Percentiles rank a stretch among this genome's conserved stretches.
Evolutionary conservation across 345 rosid genomes (phyloP).

Genomic region (Populus deltoides): DNA sequence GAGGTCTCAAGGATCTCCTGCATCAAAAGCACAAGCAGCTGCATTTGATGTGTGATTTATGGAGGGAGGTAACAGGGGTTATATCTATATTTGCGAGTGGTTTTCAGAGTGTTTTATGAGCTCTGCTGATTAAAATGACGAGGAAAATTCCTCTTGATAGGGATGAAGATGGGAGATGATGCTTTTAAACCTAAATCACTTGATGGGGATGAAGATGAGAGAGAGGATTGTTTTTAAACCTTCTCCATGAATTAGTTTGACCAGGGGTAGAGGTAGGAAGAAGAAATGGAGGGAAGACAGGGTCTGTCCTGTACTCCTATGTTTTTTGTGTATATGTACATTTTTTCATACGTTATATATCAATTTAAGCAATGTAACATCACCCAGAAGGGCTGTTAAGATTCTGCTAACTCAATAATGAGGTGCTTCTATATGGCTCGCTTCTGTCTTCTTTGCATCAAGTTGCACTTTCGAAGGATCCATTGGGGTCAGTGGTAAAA

Average conservation of each 20-base stretch:
- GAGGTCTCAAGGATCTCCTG: constrained; percentile 18
- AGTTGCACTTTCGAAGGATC: no score
- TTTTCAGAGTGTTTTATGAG: constrained; percentile 5
- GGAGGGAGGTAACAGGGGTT: not conserved
- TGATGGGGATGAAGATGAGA: no score
- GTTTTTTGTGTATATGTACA: constrained; percentile 12
- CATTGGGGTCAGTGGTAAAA: no score
- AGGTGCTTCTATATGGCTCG: no score
- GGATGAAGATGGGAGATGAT: constrained; percentile 15
- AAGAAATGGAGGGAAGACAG: not conserved
- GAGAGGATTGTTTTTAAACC: no score
- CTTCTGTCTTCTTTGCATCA: no score
- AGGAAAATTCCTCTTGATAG: constrained; percentile 12
- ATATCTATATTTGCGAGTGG: not conserved
- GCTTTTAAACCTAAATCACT: constrained; percentile 14
- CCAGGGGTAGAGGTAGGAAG: no score
- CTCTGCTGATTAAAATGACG: constrained; percentile 16
- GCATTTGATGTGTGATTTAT: constrained; percentile 23
- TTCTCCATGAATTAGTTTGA: no score
- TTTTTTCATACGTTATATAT: constrained; percentile 4
- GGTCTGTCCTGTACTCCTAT: not conserved
- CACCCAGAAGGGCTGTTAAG: not conserved
- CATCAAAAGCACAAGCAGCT: constrained; percentile 23
- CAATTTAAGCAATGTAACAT: constrained; percentile 5
- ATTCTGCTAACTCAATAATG: not conserved